Conservation (phyloP, 2,329 filamentous ascomycete genomes). For the Neoascochyta sp. region DNA sequence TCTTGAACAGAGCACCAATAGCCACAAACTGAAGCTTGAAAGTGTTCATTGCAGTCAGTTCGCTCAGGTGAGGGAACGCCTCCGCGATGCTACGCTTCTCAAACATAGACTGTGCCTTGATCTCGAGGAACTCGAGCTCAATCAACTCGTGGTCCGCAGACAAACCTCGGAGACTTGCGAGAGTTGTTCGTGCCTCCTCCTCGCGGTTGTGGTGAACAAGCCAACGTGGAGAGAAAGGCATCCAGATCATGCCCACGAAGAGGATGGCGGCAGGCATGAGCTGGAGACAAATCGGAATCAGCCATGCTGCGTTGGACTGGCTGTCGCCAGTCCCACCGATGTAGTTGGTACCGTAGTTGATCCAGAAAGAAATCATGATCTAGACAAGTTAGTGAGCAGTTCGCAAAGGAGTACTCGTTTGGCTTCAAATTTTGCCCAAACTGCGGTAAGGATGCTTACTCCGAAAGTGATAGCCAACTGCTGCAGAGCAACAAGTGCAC, state of each 20-base stretch:
- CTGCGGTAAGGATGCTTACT: conserved; percentile 61
- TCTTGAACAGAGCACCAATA: conserved; percentile 61
- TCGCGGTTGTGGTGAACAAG: conserved; percentile 68
- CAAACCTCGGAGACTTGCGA: conserved; percentile 63
- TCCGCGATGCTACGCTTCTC: conserved; percentile 66
- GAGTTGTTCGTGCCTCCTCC: conserved; percentile 59
- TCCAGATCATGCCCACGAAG: conserved; percentile 68
- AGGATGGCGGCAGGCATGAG: conserved; percentile 64
- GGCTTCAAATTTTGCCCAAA: too few species aligned
- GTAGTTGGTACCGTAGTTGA: conserved; percentile 44
- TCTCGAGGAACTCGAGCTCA: conserved; percentile 75
- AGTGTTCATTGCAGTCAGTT: conserved; percentile 58
- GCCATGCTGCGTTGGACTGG: conserved; percentile 69
- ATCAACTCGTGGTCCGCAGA: conserved; percentile 63
- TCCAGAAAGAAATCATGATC: conserved; percentile 19
- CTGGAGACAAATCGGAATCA: conserved; percentile 69
- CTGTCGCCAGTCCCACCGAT: conserved; percentile 50
- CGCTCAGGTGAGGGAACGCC: conserved; percentile 62
- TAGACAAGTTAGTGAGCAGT: too few species aligned
- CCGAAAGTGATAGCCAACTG: conserved; percentile 59
- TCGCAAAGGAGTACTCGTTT: conserved; percentile 28
- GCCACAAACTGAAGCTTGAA: conserved; percentile 61
- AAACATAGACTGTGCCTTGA: conserved; percentile 73
- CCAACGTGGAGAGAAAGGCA: conserved; percentile 77
- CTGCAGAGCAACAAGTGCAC: conserved; percentile 62